A percentile compares a stretch with the other conserved stretches of the same genome.
phyloP scores from a whole-genome alignment of 176 grass and related monocot genomes.

The Hyparrhenia diplandra region DNA sequence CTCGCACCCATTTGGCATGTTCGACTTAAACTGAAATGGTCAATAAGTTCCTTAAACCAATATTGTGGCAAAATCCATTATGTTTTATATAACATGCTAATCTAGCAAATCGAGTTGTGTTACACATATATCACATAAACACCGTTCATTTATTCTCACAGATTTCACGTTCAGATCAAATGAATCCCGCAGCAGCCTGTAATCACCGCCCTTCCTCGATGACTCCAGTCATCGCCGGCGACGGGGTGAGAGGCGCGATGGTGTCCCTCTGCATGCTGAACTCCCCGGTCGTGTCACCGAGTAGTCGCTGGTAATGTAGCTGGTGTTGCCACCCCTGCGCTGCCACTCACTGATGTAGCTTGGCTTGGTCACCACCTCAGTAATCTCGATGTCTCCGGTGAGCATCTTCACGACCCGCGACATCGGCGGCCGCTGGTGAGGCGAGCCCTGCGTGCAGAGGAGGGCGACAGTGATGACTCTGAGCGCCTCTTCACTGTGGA shows the following conservation, averaged over 20 bases:
- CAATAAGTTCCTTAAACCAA: too few relatives aligned
- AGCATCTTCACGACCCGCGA: constrained; percentile 50
- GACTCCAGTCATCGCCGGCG: neutral
- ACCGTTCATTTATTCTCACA: too few relatives aligned
- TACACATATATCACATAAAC: too few relatives aligned
- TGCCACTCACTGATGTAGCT: constrained; percentile 62
- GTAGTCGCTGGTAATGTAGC: constrained; percentile 8
- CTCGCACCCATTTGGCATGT: too few relatives aligned
- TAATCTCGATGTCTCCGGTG: constrained; percentile 26
- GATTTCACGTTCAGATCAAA: neutral
- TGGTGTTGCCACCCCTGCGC: constrained; percentile 27
- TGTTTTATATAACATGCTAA: too few relatives aligned
- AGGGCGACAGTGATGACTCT: constrained; percentile 45
- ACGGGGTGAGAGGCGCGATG: neutral
- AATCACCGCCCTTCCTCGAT: neutral
- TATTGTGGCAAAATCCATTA: too few relatives aligned
- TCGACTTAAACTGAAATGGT: too few relatives aligned
- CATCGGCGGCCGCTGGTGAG: constrained; percentile 49
- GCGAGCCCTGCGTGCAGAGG: constrained; percentile 50
- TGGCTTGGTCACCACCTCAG: constrained; percentile 35
- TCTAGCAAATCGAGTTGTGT: too few relatives aligned
- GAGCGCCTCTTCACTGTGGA: constrained; percentile 19
- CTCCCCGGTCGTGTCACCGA: neutral
- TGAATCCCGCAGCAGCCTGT: neutral
- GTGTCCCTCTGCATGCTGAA: neutral